Conservation (phyloP, 352 stramenopile species). For the Detonula confervacea region DNA sequence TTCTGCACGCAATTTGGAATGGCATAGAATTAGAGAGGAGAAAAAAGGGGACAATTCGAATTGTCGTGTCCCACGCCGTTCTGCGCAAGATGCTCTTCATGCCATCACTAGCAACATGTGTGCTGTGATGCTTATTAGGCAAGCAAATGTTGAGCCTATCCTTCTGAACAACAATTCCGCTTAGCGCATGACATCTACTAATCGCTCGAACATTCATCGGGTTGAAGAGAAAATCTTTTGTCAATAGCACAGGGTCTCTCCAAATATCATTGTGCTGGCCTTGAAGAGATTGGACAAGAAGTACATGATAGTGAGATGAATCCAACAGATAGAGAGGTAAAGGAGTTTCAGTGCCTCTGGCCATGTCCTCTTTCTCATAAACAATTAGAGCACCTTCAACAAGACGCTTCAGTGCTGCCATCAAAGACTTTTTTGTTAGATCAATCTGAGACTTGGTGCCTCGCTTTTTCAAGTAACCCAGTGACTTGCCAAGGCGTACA, state of each 20-base stretch:
- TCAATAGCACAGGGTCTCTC: slow-evolving; percentile 42
- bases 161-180: slow-evolving; percentile 33
- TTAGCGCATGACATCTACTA: slow-evolving; percentile 34
- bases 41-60: slow-evolving; percentile 59
- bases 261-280: slow-evolving; percentile 15
- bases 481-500: slow-evolving; percentile 32
- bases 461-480: slow-evolving; percentile 20
- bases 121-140: background rate
- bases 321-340: slow-evolving; percentile 38
- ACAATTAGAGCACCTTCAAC: slow-evolving; percentile 35
- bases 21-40: slow-evolving; percentile 56
- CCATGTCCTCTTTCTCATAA: slow-evolving; percentile 27
- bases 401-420: slow-evolving; percentile 21
- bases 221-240: slow-evolving; percentile 46
- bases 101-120: slow-evolving; percentile 13
- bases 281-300: slow-evolving; percentile 31
- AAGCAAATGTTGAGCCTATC: slow-evolving; percentile 25
- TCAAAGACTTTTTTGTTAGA: slow-evolving; percentile 34
- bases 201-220: slow-evolving; percentile 23
- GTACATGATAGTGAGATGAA: slow-evolving; percentile 42
- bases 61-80: slow-evolving; percentile 46
- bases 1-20: slow-evolving; percentile 44
- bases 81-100: slow-evolving; percentile 29
- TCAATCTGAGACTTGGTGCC: slow-evolving; percentile 29
- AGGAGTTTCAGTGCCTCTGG: slow-evolving; percentile 11